Conservation (phyloP, 352 stramenopile genomes). For the Phytophthora nicotianae region DNA sequence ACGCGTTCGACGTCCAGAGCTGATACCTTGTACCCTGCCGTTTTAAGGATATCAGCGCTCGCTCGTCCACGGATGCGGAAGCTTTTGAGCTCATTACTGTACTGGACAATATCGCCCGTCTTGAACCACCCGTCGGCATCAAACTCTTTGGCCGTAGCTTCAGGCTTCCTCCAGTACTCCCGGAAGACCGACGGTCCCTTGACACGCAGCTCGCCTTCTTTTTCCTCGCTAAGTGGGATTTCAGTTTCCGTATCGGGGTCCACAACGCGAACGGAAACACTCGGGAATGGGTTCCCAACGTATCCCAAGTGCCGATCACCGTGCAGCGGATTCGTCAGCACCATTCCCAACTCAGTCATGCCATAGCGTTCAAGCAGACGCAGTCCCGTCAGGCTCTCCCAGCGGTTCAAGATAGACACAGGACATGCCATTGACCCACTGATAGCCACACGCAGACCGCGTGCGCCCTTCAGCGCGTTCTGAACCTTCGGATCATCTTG, state of each 20-base stretch:
- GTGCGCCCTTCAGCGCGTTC: conserved; percentile 23
- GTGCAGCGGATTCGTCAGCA: conserved; percentile 85
- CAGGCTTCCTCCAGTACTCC: conserved; percentile 86
- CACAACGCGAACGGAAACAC: conserved; percentile 81
- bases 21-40: conserved; percentile 92
- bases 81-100: conserved; percentile 64
- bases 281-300: conserved; percentile 86
- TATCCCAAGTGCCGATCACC: conserved; percentile 77
- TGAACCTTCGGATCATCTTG: conserved; percentile 21
- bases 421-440: conserved; percentile 91
- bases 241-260: conserved; percentile 70
- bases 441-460: conserved; percentile 56
- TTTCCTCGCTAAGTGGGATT: conserved; percentile 38
- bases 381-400: conserved; percentile 82
- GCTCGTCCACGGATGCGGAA: conserved; percentile 90
- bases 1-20: conserved; percentile 90
- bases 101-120: conserved; percentile 90
- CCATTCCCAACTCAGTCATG: conserved; percentile 94
- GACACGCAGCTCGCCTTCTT: conserved; percentile 85
- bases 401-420: conserved; percentile 74
- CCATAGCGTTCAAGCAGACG: conserved; percentile 90
- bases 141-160: conserved; percentile 88
- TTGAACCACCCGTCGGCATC: conserved; percentile 90
- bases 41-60: conserved; percentile 94
- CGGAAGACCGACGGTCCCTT: conserved; percentile 86